These are phyloP conservation scores for Linum tenue DNA, from an alignment of 345 rosid species.

Conservation along the genomic window DNA sequence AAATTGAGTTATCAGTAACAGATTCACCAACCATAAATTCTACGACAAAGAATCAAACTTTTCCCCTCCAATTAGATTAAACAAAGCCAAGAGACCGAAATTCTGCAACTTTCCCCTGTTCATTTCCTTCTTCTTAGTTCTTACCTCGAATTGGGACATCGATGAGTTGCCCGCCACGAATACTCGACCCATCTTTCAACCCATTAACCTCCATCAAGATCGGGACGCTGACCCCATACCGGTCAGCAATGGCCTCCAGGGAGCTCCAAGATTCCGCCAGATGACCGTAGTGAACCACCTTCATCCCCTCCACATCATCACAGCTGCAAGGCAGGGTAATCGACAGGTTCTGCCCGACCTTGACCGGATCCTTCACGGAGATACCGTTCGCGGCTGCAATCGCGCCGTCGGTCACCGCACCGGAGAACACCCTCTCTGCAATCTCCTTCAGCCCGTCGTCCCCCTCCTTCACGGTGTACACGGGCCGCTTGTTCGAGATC, in stretches of 20 bases:
- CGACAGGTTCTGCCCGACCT: slow-evolving; percentile 13
- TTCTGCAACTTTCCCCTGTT: too few relatives aligned
- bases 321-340: slow-evolving; percentile 28
- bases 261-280: slow-evolving; percentile 16
- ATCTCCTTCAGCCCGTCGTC: slow-evolving; percentile 30
- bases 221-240: slow-evolving; percentile 10
- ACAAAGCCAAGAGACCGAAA: too few relatives aligned
- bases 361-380: neutral
- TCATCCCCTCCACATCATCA: slow-evolving; percentile 14
- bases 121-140: neutral
- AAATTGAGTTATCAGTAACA: too few relatives aligned
- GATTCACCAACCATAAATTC: too few relatives aligned
- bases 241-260: slow-evolving; percentile 12
- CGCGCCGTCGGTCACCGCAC: slow-evolving; percentile 7
- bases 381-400: slow-evolving; percentile 17
- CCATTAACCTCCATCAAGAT: slow-evolving; percentile 13
- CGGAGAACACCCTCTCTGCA: slow-evolving; percentile 28
- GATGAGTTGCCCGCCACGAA: slow-evolving; percentile 21
- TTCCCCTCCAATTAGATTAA: too few relatives aligned
- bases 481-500: slow-evolving; percentile 29
- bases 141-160: slow-evolving; percentile 28
- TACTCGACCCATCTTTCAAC: slow-evolving; percentile 4
- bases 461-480: slow-evolving; percentile 33
- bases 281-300: slow-evolving; percentile 26
- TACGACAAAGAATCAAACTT: too few relatives aligned